Evolutionary conservation across 345 rosid genomes (phyloP).

Genomic region (Microcos paniculata): DNA sequence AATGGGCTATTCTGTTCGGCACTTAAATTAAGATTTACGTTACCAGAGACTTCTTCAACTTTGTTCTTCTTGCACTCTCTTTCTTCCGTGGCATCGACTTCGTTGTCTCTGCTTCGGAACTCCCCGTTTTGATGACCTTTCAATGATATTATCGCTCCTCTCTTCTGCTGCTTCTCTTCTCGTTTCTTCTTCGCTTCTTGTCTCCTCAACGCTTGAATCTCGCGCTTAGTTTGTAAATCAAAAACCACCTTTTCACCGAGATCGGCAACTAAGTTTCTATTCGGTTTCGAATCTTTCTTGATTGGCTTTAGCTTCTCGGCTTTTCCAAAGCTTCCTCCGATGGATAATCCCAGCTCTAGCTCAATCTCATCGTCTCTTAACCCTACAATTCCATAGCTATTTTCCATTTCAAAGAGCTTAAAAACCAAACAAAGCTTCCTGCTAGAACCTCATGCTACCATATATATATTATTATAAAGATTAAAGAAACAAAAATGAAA

Average conservation of each 20-base stretch:
- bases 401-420: slow-evolving; percentile 9
- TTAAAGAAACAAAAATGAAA: background rate
- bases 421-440: background rate
- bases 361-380: slow-evolving; percentile 38
- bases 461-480: too few relatives aligned
- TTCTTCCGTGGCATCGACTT: background rate
- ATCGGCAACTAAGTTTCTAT: background rate
- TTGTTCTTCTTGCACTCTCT: slow-evolving; percentile 27
- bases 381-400: slow-evolving; percentile 27
- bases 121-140: background rate
- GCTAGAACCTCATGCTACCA: slow-evolving; percentile 10
- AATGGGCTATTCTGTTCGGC: background rate
- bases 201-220: slow-evolving; percentile 38
- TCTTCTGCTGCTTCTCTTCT: slow-evolving; percentile 39
- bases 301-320: slow-evolving; percentile 24
- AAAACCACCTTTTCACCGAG: background rate
- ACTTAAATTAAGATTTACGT: slow-evolving; percentile 16
- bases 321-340: slow-evolving; percentile 49
- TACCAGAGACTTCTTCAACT: slow-evolving; percentile 17
- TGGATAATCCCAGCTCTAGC: slow-evolving; percentile 62
- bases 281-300: slow-evolving; percentile 9
- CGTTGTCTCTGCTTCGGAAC: background rate
- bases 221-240: slow-evolving; percentile 29
- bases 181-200: slow-evolving; percentile 50
- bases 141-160: background rate